Evolutionary conservation across 2,329 filamentous ascomycete genomes (phyloP), one percentile per base, ranked within the genome.

Genomic region (Geosmithia putterillii): DNA sequence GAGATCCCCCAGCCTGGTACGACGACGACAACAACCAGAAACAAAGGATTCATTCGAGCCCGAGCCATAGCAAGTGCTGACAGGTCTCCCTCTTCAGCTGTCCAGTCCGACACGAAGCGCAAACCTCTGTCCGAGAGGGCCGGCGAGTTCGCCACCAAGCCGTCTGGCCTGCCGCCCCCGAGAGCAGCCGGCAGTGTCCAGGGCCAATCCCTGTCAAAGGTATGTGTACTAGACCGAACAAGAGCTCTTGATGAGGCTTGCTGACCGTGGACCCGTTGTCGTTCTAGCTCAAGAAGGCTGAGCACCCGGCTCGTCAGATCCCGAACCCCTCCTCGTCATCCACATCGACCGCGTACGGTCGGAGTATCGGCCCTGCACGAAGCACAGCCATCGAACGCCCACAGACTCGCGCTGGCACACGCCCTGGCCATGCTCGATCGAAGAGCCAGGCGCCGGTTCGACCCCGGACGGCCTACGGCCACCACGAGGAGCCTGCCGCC

Each of bases 101-200:
- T 62, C 19, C 67, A 76, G 52, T 68, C 77, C 18, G 71, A 77
- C 41, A 54, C 75, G 3, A 83, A 83, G 59, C 69, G 79, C 45
- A 78, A 77, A 52, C 75, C 73, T 14, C 60, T 80, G 21, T 60
- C 59, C 18, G 74, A 81, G 44, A 66, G 67, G 50, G 74, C 70
- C 25, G 70, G 59, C 47, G 76, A 82, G 46, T 70, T 67, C 47
- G 58, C 63, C 17, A 36, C 64, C 25, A 66, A 59, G 46, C 58
- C 61, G 38, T 56, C 66, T 14, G 57, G 60, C 41, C 54, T 60
- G 25, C 56, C 64, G 46, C 62, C 66, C 63, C 32, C 58, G 60
- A 41, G 59, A 44, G 55, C 60, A 44, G 67, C 66, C 50, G 58
- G 64, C 35, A 55, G 57, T 32, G 57, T 73, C 46, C 75, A 69